A percentile compares a stretch with the other conserved stretches of the same genome.
phyloP scores from a whole-genome alignment of 2,329 filamentous ascomycete genomes.

The Escovopsis weberi region DNA sequence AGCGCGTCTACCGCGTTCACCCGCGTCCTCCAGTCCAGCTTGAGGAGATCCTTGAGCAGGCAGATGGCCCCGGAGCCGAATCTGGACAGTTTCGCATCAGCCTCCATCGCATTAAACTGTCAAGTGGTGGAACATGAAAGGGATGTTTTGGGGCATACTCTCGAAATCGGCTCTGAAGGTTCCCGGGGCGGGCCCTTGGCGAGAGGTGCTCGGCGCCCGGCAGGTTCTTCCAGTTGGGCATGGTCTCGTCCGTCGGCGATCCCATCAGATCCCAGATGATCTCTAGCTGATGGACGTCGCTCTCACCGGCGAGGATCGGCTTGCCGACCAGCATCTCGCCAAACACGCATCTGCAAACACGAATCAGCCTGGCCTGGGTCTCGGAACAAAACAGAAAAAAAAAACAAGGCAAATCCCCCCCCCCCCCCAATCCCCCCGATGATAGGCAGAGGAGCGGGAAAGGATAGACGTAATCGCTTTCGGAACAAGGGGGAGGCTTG shows the following conservation, averaged over 20 bases:
- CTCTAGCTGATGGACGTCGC: constrained; percentile 77
- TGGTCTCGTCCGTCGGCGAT: constrained; percentile 73
- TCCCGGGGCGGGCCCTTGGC: constrained; percentile 45
- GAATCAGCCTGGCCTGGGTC: too few species aligned
- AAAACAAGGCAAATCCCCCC: too few species aligned
- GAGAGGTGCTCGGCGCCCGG: constrained; percentile 68
- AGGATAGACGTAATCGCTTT: not conserved
- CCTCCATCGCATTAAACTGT: not conserved
- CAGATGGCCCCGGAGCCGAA: constrained; percentile 60
- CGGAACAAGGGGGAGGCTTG: not conserved
- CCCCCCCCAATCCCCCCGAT: too few species aligned
- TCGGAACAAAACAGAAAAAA: too few species aligned
- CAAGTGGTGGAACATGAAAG: not conserved
- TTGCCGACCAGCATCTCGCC: constrained; percentile 94
- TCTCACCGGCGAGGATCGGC: constrained; percentile 82
- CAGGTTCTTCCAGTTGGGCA: constrained; percentile 79
- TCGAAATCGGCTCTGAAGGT: constrained; percentile 59
- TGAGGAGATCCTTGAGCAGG: constrained; percentile 67
- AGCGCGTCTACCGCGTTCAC: constrained; percentile 91
- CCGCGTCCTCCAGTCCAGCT: constrained; percentile 74
- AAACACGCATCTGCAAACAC: constrained; percentile 67
- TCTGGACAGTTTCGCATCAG: constrained; percentile 21
- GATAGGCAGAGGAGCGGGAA: constrained; percentile 8
- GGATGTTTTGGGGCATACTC: constrained; percentile 34
- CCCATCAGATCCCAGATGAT: constrained; percentile 91